Conservation (phyloP, 805 yeast species). For the Lachancea mirantina region DNA sequence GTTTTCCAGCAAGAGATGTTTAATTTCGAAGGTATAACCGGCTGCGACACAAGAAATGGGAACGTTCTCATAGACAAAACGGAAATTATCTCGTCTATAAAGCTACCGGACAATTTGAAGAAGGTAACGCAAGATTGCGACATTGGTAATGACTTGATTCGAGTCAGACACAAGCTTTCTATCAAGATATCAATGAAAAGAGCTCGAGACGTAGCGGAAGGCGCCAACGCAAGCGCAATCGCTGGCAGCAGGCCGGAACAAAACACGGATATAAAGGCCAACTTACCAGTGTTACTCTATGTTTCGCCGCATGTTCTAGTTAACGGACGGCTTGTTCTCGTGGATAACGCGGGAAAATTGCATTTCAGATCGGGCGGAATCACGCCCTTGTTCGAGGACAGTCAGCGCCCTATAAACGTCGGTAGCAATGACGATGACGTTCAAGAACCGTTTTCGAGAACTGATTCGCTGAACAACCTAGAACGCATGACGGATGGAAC, state of each 20-base stretch:
- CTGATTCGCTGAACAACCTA: slow-evolving; percentile 5
- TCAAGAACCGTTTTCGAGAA: no score
- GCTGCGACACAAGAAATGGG: slow-evolving; percentile 31
- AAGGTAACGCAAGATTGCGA: slow-evolving; percentile 80
- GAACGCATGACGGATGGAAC: slow-evolving; percentile 14
- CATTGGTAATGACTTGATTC: slow-evolving; percentile 50
- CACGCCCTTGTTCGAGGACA: slow-evolving; percentile 22
- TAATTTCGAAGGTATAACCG: slow-evolving; percentile 38
- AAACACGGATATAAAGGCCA: slow-evolving; percentile 78
- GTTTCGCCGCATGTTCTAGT: slow-evolving; percentile 71
- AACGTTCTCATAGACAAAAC: slow-evolving; percentile 44
- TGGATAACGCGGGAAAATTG: slow-evolving; percentile 36
- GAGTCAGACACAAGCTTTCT: slow-evolving; percentile 76
- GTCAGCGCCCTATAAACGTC: neutral
- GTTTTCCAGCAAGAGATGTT: slow-evolving; percentile 46
- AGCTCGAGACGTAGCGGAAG: slow-evolving; percentile 6
- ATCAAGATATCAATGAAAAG: slow-evolving; percentile 56
- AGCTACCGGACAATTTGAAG: slow-evolving; percentile 62
- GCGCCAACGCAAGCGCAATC: slow-evolving; percentile 1
- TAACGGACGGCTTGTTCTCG: slow-evolving; percentile 32
- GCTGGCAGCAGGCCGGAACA: slow-evolving; percentile 62
- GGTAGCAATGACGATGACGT: slow-evolving; percentile 7
- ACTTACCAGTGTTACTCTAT: slow-evolving; percentile 67
- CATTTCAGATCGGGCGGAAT: slow-evolving; percentile 36
- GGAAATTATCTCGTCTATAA: slow-evolving; percentile 52